Conservation (phyloP, 2,329 filamentous ascomycete species). For the Chrysoporthe puriensis region DNA sequence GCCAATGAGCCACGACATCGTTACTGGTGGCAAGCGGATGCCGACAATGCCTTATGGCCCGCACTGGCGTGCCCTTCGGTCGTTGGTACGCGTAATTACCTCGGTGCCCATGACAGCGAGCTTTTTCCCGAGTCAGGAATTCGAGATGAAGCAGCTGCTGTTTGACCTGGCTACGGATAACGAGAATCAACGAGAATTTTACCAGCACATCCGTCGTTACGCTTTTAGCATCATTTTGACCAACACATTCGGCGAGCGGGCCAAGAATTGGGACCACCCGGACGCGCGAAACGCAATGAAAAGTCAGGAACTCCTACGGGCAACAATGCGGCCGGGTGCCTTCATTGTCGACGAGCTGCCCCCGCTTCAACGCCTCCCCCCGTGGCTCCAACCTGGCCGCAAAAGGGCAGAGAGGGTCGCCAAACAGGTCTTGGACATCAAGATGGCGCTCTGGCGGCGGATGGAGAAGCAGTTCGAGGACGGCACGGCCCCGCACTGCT, state of each 20-base stretch:
- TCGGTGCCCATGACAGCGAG: conserved; percentile 40
- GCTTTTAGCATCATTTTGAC: conserved; percentile 37
- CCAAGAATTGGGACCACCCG: conserved; percentile 32
- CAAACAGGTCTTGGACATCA: neutral
- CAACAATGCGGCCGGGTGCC: conserved; percentile 31
- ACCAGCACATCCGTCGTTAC: conserved; percentile 37
- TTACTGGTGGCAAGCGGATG: conserved; percentile 45
- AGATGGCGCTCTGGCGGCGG: neutral
- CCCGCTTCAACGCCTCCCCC: conserved; percentile 31
- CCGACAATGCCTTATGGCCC: conserved; percentile 45
- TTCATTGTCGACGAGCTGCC: conserved; percentile 37
- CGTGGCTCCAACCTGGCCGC: conserved; percentile 34
- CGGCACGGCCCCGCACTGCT: neutral
- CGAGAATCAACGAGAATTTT: conserved; percentile 34
- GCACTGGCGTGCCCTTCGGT: conserved; percentile 44
- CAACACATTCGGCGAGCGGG: conserved; percentile 34
- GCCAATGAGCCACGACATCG: conserved; percentile 43
- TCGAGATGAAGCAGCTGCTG: conserved; percentile 48
- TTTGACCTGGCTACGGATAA: conserved; percentile 43
- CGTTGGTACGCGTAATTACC: conserved; percentile 42
- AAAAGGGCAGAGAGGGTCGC: conserved; percentile 21
- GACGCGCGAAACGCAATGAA: conserved; percentile 16
- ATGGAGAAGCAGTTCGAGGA: neutral
- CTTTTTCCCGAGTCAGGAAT: conserved; percentile 49
- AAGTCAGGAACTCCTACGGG: conserved; percentile 30